Evolutionary conservation across 805 yeast genomes (phyloP), one percentile per base, ranked within the genome.

Genomic region (Candida germanica): DNA sequence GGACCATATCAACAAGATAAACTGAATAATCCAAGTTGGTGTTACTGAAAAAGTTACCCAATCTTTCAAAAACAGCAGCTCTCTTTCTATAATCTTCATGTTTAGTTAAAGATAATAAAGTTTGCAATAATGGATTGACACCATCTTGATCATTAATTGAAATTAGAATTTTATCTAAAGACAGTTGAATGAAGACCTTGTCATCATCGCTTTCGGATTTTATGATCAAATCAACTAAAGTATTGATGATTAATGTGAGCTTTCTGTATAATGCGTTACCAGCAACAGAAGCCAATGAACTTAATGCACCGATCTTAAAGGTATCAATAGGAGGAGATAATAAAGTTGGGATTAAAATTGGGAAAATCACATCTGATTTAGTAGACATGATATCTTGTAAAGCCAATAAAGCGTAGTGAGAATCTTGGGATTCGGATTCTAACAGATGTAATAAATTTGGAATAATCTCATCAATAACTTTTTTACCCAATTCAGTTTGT

Each of bases 351-450:
- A 91, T 73, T 55, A 93, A 74, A 31, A 87, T 83, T 32, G 98
- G 97, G 88, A 94, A 88, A 38, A 94, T 86, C 3, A 86, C 82
- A 40, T 87, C 94, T 5, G 97, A 75, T 52, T 86, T 87, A 2
- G 88, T 80, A 8, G 93, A 77, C 95, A 91, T 86, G 49, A 93
- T 83, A 54, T 89, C 97, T 62, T 83, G 81, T 46, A 93, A 72
- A 6, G 98, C 98, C 35, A 80, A 71, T 46, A 93, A 73, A 1
- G 98, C 96, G 52, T 76, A 73, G 32, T 79, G 86, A 0, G 89
- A 78, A 11, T 73, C 64, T 2, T 71, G 55, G 8, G 50, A 40
- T 43, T 83, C 80, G 48, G 91, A 69, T 75, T 80, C 71, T 38
- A 71, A 71, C 28, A 20, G 26, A 31, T 33, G 38, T 55, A 93